Conservation (phyloP, 106 monocot species). For the Triglochin maritima region DNA sequence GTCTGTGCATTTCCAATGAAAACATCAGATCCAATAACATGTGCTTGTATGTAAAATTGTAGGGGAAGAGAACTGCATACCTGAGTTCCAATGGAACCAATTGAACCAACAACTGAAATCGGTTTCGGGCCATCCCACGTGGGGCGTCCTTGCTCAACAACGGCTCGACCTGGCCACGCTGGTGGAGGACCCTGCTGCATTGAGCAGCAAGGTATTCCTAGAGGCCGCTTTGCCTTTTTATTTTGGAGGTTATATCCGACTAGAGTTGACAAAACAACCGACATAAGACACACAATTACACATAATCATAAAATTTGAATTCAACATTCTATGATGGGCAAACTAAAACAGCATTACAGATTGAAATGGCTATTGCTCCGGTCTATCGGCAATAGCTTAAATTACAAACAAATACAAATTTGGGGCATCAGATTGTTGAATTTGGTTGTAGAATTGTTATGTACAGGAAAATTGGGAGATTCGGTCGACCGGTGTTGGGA, state of each 20-base stretch:
- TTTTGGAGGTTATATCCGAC: background rate
- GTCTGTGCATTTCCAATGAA: constrained; percentile 34
- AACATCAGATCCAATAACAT: background rate
- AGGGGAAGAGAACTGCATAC: constrained; percentile 13
- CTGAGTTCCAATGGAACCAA: constrained; percentile 98
- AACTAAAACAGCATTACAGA: too few species aligned
- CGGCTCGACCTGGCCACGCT: constrained; percentile 94
- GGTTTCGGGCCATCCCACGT: constrained; percentile 83
- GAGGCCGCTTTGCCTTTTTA: constrained; percentile 12
- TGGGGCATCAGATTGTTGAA: too few species aligned
- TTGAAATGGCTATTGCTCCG: too few species aligned
- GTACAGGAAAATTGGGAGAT: too few species aligned
- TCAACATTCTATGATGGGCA: too few species aligned
- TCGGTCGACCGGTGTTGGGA: too few species aligned
- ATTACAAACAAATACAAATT: too few species aligned
- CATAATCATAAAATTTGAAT: too few species aligned
- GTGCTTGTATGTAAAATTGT: background rate
- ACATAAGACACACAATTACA: too few species aligned
- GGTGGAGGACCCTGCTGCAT: constrained; percentile 59
- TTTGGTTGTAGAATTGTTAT: too few species aligned
- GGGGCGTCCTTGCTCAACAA: constrained; percentile 38
- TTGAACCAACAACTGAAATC: constrained; percentile 86
- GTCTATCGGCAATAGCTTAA: too few species aligned
- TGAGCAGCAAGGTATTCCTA: constrained; percentile 40
- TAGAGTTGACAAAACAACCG: too few species aligned